These are phyloP conservation scores for Cercospora sp. DNA, from an alignment of 2,329 filamentous ascomycete genomes.

Conservation along the genomic window DNA sequence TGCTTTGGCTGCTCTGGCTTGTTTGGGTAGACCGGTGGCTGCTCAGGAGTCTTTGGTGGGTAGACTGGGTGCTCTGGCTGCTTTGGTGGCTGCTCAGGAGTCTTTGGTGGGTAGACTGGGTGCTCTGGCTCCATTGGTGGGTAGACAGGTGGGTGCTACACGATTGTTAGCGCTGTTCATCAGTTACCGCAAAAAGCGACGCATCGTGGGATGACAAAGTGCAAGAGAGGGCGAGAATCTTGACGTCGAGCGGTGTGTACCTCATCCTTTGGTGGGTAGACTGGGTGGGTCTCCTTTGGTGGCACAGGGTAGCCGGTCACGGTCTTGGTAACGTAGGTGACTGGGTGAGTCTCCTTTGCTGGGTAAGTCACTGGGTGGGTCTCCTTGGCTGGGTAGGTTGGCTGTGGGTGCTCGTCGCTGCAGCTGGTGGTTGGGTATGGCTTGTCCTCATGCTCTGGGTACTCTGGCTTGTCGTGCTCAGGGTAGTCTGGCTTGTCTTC, in stretches of 20 bases:
- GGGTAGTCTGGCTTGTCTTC: neutral
- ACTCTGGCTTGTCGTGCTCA: neutral
- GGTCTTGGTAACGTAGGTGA: neutral
- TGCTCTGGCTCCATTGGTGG: no score
- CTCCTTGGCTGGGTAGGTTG: constrained; percentile 10
- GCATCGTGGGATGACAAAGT: neutral
- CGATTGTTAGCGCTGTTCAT: neutral
- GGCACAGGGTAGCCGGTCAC: neutral
- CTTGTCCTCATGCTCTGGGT: neutral
- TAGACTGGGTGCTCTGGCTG: no score
- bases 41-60: no score
- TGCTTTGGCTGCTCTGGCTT: no score
- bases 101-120: neutral
- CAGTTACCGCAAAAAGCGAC: neutral
- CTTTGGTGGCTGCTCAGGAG: no score
- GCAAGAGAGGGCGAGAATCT: neutral
- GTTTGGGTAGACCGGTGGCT: no score
- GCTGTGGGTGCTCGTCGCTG: neutral
- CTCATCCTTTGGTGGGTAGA: neutral
- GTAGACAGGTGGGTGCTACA: neutral
- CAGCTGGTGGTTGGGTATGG: constrained; percentile 5
- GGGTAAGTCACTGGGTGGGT: constrained; percentile 3
- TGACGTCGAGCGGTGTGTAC: neutral
- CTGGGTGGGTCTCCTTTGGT: constrained; percentile 3
- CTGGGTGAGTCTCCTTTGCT: neutral